A percentile compares a stretch with the other conserved stretches of the same genome.
Conservation (phyloP, 306 rosid species). For the Ammopiptanthus mongolicus region DNA sequence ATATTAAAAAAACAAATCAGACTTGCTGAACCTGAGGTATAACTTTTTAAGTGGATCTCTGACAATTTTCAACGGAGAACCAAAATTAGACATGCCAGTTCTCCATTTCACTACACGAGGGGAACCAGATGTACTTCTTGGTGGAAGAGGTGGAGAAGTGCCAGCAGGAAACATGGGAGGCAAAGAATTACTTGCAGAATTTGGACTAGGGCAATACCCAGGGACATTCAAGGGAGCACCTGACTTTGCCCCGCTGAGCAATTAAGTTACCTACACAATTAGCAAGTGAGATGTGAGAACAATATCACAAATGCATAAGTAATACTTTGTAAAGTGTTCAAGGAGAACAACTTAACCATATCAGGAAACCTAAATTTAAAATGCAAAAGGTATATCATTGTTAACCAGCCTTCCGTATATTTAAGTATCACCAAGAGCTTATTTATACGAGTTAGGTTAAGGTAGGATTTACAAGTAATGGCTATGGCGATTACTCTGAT, state of each 20-base stretch:
- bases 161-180: conserved; percentile 99
- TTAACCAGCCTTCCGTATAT: conserved; percentile 11
- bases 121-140: conserved; percentile 92
- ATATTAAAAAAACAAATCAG: neutral
- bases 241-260: conserved; percentile 84
- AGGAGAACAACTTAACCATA: conserved; percentile 2
- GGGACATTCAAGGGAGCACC: conserved; percentile 86
- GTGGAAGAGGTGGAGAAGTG: conserved; percentile 96
- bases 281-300: too few species aligned
- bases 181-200: conserved; percentile 66
- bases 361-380: neutral
- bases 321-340: neutral
- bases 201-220: conserved; percentile 94
- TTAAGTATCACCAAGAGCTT: neutral
- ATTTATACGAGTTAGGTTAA: neutral
- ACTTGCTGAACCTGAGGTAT: conserved; percentile 77
- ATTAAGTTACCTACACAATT: conserved; percentile 58
- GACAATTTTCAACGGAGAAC: conserved; percentile 85
- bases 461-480: neutral
- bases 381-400: neutral
- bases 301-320: neutral
- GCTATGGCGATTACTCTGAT: neutral
- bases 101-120: conserved; percentile 90
- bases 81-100: conserved; percentile 78
- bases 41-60: conserved; percentile 86